Evolutionary conservation across 192 early-diverging fungal genomes (phyloP).

Genomic region (Coemansia umbellata): DNA sequence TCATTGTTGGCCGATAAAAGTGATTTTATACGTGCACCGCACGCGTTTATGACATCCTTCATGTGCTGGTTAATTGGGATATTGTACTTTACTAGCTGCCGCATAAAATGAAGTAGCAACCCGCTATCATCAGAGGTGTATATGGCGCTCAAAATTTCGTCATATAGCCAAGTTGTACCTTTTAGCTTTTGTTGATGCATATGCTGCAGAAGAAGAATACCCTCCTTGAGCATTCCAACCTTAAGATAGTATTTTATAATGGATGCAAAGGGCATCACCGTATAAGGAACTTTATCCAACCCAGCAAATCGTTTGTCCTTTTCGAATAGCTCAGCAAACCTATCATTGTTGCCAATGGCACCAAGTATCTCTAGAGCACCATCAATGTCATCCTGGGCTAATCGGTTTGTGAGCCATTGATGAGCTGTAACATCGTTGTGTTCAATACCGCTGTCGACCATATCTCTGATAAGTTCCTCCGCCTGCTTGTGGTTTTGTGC

Average conservation of each 20-base stretch:
- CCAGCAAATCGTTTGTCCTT: conserved; percentile 8
- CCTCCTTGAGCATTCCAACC: neutral
- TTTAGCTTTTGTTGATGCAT: conserved; percentile 17
- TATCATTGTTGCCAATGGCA: conserved; percentile 8
- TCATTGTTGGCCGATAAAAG: no score
- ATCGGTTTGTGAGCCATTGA: conserved; percentile 21
- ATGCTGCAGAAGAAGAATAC: conserved; percentile 10
- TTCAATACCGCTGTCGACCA: neutral
- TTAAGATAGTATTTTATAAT: conserved; percentile 14
- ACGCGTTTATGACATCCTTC: conserved; percentile 12
- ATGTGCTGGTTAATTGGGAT: neutral
- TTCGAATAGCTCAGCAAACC: conserved; percentile 2
- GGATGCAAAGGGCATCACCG: conserved; percentile 13
- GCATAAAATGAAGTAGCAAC: conserved; percentile 15
- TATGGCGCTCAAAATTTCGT: conserved; percentile 4
- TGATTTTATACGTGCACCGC: no score
- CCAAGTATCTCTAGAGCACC: conserved; percentile 17
- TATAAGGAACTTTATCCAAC: conserved; percentile 2
- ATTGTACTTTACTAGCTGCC: conserved; percentile 10
- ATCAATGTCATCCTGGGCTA: conserved; percentile 6
- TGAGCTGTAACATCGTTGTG: conserved; percentile 15
- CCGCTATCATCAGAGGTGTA: conserved; percentile 2
- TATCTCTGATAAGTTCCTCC: conserved; percentile 15
- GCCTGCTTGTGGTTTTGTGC: conserved; percentile 7
- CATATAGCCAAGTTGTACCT: conserved; percentile 10